Conservation (phyloP, 2,329 filamentous ascomycete species). For the Clarireedia paspali region DNA sequence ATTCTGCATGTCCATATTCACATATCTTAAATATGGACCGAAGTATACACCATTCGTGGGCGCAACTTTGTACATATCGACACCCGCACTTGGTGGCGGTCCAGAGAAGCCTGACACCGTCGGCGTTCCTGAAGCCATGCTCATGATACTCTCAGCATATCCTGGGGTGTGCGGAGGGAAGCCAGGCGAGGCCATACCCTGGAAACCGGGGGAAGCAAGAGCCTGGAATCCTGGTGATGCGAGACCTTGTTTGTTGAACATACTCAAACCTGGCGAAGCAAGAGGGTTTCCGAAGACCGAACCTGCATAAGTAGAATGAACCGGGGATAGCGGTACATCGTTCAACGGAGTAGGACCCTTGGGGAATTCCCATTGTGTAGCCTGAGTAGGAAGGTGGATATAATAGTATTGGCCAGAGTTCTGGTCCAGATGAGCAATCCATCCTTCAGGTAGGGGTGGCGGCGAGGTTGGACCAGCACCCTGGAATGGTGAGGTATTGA, state of each 20-base stretch:
- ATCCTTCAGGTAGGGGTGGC: conserved; percentile 90
- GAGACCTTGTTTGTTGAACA: conserved; percentile 54
- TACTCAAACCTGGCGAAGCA: conserved; percentile 53
- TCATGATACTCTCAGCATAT: conserved; percentile 81
- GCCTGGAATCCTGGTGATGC: conserved; percentile 29
- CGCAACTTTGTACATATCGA: conserved; percentile 88
- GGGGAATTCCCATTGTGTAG: conserved; percentile 98
- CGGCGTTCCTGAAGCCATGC: conserved; percentile 66
- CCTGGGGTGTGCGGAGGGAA: conserved; percentile 76
- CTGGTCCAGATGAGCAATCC: conserved; percentile 94
- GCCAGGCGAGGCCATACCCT: conserved; percentile 10
- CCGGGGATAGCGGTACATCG: conserved; percentile 73
- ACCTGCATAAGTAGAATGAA: conserved; percentile 34
- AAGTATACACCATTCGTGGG: conserved; percentile 98
- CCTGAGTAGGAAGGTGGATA: conserved; percentile 89
- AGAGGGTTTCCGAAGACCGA: conserved; percentile 71
- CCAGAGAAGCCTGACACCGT: conserved; percentile 78
- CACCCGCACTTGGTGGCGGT: conserved; percentile 78
- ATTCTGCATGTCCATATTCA: conserved; percentile 92
- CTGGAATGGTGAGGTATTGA: conserved; percentile 35
- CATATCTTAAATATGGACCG: conserved; percentile 89
- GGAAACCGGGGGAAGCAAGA: not conserved
- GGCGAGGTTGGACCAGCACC: conserved; percentile 67
- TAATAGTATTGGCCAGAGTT: conserved; percentile 99
- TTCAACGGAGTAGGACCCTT: conserved; percentile 89